Conservation (phyloP, 805 yeast species). For the Pichia ethanolica region DNA sequence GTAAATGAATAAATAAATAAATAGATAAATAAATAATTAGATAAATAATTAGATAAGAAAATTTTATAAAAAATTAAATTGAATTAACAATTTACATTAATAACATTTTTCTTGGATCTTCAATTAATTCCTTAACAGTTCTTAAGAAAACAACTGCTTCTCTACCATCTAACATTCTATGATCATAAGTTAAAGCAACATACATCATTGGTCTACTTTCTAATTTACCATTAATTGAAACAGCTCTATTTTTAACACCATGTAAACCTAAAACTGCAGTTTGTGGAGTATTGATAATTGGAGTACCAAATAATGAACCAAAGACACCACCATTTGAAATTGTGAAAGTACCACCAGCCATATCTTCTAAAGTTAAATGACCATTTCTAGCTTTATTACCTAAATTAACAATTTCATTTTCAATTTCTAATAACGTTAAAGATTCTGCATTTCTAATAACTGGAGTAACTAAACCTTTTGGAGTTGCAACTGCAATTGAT, state of each 20-base stretch:
- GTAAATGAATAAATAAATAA: conserved; percentile 2
- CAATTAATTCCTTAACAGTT: conserved; percentile 93
- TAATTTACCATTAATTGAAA: conserved; percentile 81
- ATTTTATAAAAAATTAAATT: background rate
- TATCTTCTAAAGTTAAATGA: conserved; percentile 92
- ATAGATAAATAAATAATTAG: background rate
- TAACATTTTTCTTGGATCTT: conserved; percentile 98
- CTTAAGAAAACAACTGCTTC: conserved; percentile 96
- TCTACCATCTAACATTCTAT: conserved; percentile 96
- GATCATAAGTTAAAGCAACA: conserved; percentile 96
- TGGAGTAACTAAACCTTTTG: conserved; percentile 98
- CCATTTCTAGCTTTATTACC: conserved; percentile 96
- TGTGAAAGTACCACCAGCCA: conserved; percentile 99
- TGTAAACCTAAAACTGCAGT: conserved; percentile 97
- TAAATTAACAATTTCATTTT: conserved; percentile 70
- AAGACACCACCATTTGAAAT: conserved; percentile 99
- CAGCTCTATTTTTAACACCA: conserved; percentile 96
- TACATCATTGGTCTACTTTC: conserved; percentile 99
- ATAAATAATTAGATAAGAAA: background rate
- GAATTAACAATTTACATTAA: conserved; percentile 27
- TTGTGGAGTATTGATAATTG: conserved; percentile 97
- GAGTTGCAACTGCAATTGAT: conserved; percentile 96
- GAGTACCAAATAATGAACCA: conserved; percentile 96
- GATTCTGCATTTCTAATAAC: conserved; percentile 96
- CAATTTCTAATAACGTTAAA: conserved; percentile 78